These are phyloP conservation scores for Fusarium verrucosum DNA, from an alignment of 2,329 filamentous ascomycete genomes.

Conservation along the genomic window DNA sequence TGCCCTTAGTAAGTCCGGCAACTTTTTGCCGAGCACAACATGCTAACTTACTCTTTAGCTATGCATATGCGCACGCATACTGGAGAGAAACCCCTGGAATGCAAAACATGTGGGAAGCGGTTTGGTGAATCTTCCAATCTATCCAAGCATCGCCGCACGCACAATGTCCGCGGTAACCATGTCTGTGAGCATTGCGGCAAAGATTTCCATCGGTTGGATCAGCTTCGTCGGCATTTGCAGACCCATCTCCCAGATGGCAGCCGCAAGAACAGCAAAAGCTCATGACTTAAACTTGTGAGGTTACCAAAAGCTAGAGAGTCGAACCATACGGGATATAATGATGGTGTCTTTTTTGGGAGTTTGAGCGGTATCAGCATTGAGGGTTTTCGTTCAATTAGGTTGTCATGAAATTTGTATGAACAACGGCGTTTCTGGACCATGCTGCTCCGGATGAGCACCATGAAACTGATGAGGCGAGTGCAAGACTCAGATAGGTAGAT, in stretches of 20 bases:
- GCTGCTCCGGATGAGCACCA: slow-evolving; percentile 12
- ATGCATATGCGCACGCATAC: slow-evolving; percentile 75
- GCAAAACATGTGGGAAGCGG: slow-evolving; percentile 65
- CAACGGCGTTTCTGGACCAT: slow-evolving; percentile 20
- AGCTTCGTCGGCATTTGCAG: slow-evolving; percentile 64
- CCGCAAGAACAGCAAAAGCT: slow-evolving; percentile 31
- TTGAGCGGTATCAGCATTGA: slow-evolving; percentile 24
- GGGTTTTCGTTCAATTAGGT: slow-evolving; percentile 8
- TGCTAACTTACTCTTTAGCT: slow-evolving; percentile 53
- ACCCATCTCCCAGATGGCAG: slow-evolving; percentile 45
- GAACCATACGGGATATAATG: neutral
- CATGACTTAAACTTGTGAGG: slow-evolving; percentile 3
- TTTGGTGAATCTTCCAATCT: slow-evolving; percentile 74
- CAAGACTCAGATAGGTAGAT: slow-evolving; percentile 20
- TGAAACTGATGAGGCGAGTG: slow-evolving; percentile 9
- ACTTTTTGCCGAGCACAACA: neutral
- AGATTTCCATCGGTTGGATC: slow-evolving; percentile 68
- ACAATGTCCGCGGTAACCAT: slow-evolving; percentile 62
- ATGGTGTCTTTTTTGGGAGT: slow-evolving; percentile 4
- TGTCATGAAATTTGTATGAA: slow-evolving; percentile 5
- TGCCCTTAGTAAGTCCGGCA: slow-evolving; percentile 64
- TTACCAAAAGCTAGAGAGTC: neutral
- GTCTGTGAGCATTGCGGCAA: slow-evolving; percentile 64
- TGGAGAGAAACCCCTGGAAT: slow-evolving; percentile 69
- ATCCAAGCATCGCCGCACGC: slow-evolving; percentile 71